A percentile compares a stretch with the other conserved stretches of the same genome.
Evolutionary conservation across 2,329 filamentous ascomycete species (phyloP).

Genomic region (Graphilbum fragrans): DNA sequence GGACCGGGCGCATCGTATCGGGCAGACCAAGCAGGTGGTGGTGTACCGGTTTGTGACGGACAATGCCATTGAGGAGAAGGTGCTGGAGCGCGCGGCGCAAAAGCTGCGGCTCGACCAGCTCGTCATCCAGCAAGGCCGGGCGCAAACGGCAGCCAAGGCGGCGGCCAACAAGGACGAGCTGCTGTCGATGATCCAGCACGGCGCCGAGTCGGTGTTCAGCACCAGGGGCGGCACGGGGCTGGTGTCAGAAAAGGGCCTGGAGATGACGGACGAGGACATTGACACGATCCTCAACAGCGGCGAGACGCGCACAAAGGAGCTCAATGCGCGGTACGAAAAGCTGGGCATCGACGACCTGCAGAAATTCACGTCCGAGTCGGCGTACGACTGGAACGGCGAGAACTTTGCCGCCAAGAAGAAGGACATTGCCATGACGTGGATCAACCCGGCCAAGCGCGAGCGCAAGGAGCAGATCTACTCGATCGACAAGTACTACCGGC

Average conservation of each 20-base stretch:
- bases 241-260: slow-evolving; percentile 44
- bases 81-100: slow-evolving; percentile 89
- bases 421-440: slow-evolving; percentile 83
- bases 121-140: slow-evolving; percentile 93
- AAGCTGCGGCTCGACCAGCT: slow-evolving; percentile 93
- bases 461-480: slow-evolving; percentile 97
- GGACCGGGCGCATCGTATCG: slow-evolving; percentile 97
- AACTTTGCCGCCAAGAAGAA: slow-evolving; percentile 89
- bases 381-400: slow-evolving; percentile 98
- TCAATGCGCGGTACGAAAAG: slow-evolving; percentile 93
- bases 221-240: slow-evolving; percentile 53
- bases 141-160: slow-evolving; percentile 80
- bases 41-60: slow-evolving; percentile 97
- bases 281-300: slow-evolving; percentile 78
- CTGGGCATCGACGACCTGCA: slow-evolving; percentile 93
- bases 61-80: slow-evolving; percentile 97
- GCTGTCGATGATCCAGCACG: slow-evolving; percentile 96
- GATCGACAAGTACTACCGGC: slow-evolving; percentile 96
- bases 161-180: slow-evolving; percentile 94
- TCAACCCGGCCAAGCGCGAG: slow-evolving; percentile 96
- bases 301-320: slow-evolving; percentile 75
- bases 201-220: slow-evolving; percentile 87
- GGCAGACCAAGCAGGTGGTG: slow-evolving; percentile 93
- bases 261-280: slow-evolving; percentile 78
- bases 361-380: slow-evolving; percentile 93